phyloP scores from a whole-genome alignment of 140 eudicot species.

The Stevia rebaudiana region DNA sequence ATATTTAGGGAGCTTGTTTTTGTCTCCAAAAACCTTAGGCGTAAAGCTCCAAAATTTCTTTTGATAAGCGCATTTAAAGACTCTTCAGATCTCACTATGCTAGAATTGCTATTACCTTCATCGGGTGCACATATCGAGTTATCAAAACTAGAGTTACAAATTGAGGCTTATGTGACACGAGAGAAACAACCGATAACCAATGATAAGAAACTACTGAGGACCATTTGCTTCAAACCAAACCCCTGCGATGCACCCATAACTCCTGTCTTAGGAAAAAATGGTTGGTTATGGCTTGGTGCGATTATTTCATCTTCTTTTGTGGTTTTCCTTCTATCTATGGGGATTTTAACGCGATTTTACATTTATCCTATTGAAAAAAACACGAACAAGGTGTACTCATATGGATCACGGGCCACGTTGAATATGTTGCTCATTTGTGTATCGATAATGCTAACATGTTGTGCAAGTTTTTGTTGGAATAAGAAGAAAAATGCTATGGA shows the following conservation, averaged over 20 bases:
- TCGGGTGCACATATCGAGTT: conserved; percentile 32
- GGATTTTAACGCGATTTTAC: conserved; percentile 53
- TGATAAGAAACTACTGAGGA: conserved; percentile 19
- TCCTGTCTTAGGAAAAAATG: conserved; percentile 57
- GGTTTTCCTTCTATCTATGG: conserved; percentile 55
- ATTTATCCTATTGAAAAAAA: conserved; percentile 72
- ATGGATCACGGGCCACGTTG: conserved; percentile 29
- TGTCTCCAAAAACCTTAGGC: conserved; percentile 24
- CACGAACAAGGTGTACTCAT: conserved; percentile 37
- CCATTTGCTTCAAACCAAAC: conserved; percentile 60
- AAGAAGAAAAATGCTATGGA: conserved; percentile 38
- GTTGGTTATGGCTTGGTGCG: conserved; percentile 70
- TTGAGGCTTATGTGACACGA: conserved; percentile 84
- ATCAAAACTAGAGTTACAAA: conserved; percentile 50
- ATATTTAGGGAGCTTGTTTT: conserved; percentile 60
- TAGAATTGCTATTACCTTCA: conserved; percentile 70
- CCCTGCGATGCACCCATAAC: conserved; percentile 45
- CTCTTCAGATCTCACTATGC: conserved; percentile 54
- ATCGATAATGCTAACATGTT: conserved; percentile 36
- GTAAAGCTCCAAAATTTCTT: conserved; percentile 45
- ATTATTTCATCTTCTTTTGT: conserved; percentile 60
- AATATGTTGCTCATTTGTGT: conserved; percentile 42
- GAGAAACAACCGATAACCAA: conserved; percentile 28
- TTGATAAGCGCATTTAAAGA: conserved; percentile 57
- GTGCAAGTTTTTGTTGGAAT: conserved; percentile 51